Base-by-base conservation (phyloP, 2,329 filamentous ascomycete genomes). In the Pestalotiopsis sp. region DNA sequence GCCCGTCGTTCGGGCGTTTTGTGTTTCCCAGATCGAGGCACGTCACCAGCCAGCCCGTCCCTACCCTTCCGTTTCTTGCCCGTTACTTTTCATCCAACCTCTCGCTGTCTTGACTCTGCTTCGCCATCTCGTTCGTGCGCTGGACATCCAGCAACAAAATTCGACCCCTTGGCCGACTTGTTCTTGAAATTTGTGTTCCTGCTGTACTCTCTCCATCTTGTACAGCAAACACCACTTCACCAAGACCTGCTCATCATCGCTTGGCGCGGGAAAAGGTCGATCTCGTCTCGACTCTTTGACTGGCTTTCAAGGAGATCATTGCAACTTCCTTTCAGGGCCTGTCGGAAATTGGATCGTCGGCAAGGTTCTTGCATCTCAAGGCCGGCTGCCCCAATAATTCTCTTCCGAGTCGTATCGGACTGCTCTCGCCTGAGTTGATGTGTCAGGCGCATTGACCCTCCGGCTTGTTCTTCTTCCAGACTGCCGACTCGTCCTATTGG, bases 401-500 rank as follows among this genome's bases (percentile, higher is more conserved):
- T 25, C 23, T 36, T 17, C n/a, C 38, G 61, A 65, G 64, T 52
- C 45, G 45, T 20, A 65, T 36, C 64, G n/a, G 25, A 66, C 52
- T 5, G 27, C 20, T 14, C 55, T 20, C 27, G 6, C 7, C 60
- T 36, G 58, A 49, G 20, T 66, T 41, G 38, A 27, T 66, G 25
- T 66, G 45, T 23, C 64, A 60, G 23, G 31, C 64, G 64, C 64
- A 66, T 52, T 66, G 64, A 66, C 61, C 38, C 52, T 65, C 64
- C 55, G 63, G 64, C 64, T 66, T 39, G 52, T 38, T 41, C 64
- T 45, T 39, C 52, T 66, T 60, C 64, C 64, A 66, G 64, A 60
- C 45, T 31, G 11, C 20, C 20, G 64, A 13, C 13, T 17, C 12
- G 25, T 65, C 25, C 25, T 7, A 65, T 65, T 58, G 64, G 64